Percentiles rank a stretch among this genome's conserved stretches.
Evolutionary conservation across 1,284 basidiomycete genomes (phyloP).

Genomic region (Volvariella volvacea): DNA sequence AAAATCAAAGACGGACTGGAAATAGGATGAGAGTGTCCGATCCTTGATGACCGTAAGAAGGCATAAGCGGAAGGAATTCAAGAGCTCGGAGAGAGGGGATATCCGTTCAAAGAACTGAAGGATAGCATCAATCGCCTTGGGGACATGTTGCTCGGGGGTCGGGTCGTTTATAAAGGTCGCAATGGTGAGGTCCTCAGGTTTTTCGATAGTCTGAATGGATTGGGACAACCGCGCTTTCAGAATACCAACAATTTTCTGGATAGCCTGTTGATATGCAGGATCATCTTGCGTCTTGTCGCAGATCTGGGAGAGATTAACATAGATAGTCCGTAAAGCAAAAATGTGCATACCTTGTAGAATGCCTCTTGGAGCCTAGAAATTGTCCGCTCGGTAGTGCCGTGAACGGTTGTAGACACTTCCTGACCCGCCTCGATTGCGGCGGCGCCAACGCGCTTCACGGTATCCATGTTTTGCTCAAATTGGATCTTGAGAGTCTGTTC

Average conservation of each 20-base stretch:
- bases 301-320: conserved; percentile 31
- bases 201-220: conserved; percentile 41
- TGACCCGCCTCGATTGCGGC: conserved; percentile 48
- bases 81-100: conserved; percentile 38
- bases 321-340: neutral
- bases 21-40: conserved; percentile 39
- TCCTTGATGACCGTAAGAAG: conserved; percentile 41
- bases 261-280: conserved; percentile 44
- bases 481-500: conserved; percentile 37
- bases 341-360: conserved; percentile 38
- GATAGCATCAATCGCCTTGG: conserved; percentile 38
- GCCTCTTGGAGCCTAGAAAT: conserved; percentile 38
- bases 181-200: conserved; percentile 37
- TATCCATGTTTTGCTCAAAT: conserved; percentile 63
- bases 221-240: conserved; percentile 49
- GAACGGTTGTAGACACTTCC: conserved; percentile 27
- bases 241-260: conserved; percentile 49
- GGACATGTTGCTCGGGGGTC: conserved; percentile 48
- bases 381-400: conserved; percentile 38
- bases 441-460: conserved; percentile 48
- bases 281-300: conserved; percentile 57
- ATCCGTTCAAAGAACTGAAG: conserved; percentile 43
- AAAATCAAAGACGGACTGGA: conserved; percentile 40
- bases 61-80: conserved; percentile 28
- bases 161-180: conserved; percentile 50